Base-by-base conservation (phyloP, 768 basidiomycete species). In the Hericium alpestre region DNA sequence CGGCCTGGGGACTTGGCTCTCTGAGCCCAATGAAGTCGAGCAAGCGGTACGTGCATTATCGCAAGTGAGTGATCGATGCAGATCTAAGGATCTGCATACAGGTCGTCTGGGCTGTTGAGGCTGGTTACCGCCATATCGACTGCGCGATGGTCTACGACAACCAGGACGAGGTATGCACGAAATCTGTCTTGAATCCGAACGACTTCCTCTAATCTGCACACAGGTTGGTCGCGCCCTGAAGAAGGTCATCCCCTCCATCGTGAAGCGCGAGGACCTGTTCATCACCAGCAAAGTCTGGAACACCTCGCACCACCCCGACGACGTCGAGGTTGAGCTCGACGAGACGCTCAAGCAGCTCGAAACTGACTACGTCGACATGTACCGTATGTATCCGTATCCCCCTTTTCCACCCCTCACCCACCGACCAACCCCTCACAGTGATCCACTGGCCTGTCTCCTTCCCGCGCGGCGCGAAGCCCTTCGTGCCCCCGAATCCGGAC, bases 241-340 rank as follows among this genome's bases (percentile, higher is more conserved):
- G 70, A 86, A 86, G 66, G 79, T 91, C 65, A 82, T 90, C 58
- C 83, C 83, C 1, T 79, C 80, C 9, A 85, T 90, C 54, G 87
- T 90, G 58, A 79, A 83, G 65, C 86, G 90, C 61, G 81, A 87
- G 66, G 83, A 93, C 13, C 77, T 92, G 56, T 90, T 86, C 70
- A 82, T 88, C 69, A 89, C 87, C 2, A 83, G 82, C 46, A 90
- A 93, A 69, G 77, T 90, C 50, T 93, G 90, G 90, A 91, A 91
- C 70, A 75, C 77, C 50, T 74, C 79, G 10, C 89, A 90, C 66
- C 77, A 76, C 58, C 82, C 86, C 4, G 75, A 78, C 8, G 68
- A 76, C 53, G 88, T 87, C 27, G 86, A 85, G 73, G 80, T 78
- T 51, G 86, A 83, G 62, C 82, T 93, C 50, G 82, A 93, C 54